Evolutionary conservation across 78 protist species (phyloP).

Genomic region (Creolimax fragrantissima): DNA sequence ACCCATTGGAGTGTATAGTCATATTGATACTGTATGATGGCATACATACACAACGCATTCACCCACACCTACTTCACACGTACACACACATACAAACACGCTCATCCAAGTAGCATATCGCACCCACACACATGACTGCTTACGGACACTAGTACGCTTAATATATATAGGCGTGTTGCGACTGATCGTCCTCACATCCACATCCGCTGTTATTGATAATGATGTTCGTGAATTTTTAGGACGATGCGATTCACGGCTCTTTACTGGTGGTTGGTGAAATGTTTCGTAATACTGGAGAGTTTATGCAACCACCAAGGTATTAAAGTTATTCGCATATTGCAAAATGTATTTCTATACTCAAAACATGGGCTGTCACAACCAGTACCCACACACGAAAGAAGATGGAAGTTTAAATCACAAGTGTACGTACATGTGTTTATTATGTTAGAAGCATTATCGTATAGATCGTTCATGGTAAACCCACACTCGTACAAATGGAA

Average conservation of each 20-base stretch:
- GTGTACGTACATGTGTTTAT: neutral
- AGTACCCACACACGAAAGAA: neutral
- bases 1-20: too few relatives aligned
- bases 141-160: too few relatives aligned
- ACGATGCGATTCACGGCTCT: conserved; percentile 33
- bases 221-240: neutral
- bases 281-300: neutral
- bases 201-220: neutral
- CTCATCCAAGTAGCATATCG: too few relatives aligned
- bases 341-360: too few relatives aligned
- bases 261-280: conserved; percentile 28
- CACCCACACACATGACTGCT: too few relatives aligned
- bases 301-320: neutral
- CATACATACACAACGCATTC: too few relatives aligned
- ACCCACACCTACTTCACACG: too few relatives aligned
- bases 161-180: too few relatives aligned
- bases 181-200: too few relatives aligned
- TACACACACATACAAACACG: neutral
- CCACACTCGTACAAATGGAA: too few relatives aligned
- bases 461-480: neutral
- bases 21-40: too few relatives aligned
- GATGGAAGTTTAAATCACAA: neutral
- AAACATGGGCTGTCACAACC: neutral
- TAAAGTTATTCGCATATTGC: neutral
- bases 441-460: neutral